Conservation (phyloP, 2,329 filamentous ascomycete genomes). For the Clarireedia paspali region DNA sequence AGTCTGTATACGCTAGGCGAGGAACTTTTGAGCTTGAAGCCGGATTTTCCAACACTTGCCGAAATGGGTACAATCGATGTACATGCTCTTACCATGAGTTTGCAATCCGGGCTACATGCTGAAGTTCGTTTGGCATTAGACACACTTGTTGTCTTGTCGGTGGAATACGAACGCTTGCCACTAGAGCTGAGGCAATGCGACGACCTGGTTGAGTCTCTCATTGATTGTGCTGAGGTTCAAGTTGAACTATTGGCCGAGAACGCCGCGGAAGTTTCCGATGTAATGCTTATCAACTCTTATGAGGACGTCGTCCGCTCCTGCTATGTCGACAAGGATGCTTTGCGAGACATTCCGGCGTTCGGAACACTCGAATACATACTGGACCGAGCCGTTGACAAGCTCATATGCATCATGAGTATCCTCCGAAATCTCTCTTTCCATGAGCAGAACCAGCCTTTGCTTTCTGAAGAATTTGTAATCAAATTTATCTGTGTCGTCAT, state of each 20-base stretch:
- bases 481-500: slow-evolving; percentile 80
- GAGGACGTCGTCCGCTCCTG: slow-evolving; percentile 82
- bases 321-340: slow-evolving; percentile 60
- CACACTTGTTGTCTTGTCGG: slow-evolving; percentile 61
- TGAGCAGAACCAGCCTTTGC: slow-evolving; percentile 64
- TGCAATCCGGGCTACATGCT: slow-evolving; percentile 82
- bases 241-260: slow-evolving; percentile 78
- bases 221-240: slow-evolving; percentile 89
- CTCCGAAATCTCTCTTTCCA: slow-evolving; percentile 87
- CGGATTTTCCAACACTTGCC: slow-evolving; percentile 63
- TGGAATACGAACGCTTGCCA: slow-evolving; percentile 52
- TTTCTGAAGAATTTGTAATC: slow-evolving; percentile 71
- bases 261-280: slow-evolving; percentile 77
- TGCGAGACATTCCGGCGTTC: slow-evolving; percentile 67
- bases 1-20: slow-evolving; percentile 49
- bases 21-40: slow-evolving; percentile 61
- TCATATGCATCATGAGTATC: slow-evolving; percentile 88
- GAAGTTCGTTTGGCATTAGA: slow-evolving; percentile 90
- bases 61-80: slow-evolving; percentile 89
- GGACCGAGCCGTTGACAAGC: slow-evolving; percentile 75
- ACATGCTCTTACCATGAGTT: slow-evolving; percentile 76
- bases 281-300: slow-evolving; percentile 74
- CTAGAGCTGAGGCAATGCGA: slow-evolving; percentile 68
- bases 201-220: slow-evolving; percentile 77
- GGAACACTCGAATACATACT: slow-evolving; percentile 74